Conservation (phyloP, 495 filamentous ascomycete species). For the Tuber umbilicatum region DNA sequence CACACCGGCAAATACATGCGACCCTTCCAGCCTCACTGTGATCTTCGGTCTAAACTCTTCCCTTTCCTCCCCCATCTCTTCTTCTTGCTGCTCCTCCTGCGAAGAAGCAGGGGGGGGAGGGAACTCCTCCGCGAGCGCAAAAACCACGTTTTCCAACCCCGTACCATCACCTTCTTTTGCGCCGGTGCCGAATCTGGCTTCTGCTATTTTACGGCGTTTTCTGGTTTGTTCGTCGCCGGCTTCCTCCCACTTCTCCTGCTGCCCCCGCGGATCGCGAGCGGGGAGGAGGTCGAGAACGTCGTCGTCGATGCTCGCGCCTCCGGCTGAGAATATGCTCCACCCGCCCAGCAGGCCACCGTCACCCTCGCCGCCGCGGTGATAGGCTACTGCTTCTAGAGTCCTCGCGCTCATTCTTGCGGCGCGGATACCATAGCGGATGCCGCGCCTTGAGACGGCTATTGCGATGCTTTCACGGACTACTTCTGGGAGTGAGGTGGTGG, state of each 20-base stretch:
- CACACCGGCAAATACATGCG: slow-evolving; percentile 75
- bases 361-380: slow-evolving; percentile 59
- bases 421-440: slow-evolving; percentile 61
- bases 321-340: slow-evolving; percentile 64
- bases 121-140: slow-evolving; percentile 54
- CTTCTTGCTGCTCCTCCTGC: background rate
- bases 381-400: slow-evolving; percentile 59
- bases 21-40: slow-evolving; percentile 61
- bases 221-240: slow-evolving; percentile 43
- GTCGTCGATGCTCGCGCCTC: slow-evolving; percentile 54
- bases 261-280: slow-evolving; percentile 22
- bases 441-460: slow-evolving; percentile 63
- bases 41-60: slow-evolving; percentile 53
- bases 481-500: slow-evolving; percentile 49
- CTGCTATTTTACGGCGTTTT: slow-evolving; percentile 47
- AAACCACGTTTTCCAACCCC: slow-evolving; percentile 56
- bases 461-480: slow-evolving; percentile 67
- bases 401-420: slow-evolving; percentile 60
- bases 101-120: slow-evolving; percentile 7
- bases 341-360: slow-evolving; percentile 62
- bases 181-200: slow-evolving; percentile 52
- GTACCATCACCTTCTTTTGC: slow-evolving; percentile 50
- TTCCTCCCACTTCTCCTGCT: slow-evolving; percentile 39
- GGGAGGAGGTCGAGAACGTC: slow-evolving; percentile 32
- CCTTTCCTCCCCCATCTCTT: slow-evolving; percentile 30